phyloP scores from a whole-genome alignment of 2,329 filamentous ascomycete species.

The Calonectria pseudoreteaudii region DNA sequence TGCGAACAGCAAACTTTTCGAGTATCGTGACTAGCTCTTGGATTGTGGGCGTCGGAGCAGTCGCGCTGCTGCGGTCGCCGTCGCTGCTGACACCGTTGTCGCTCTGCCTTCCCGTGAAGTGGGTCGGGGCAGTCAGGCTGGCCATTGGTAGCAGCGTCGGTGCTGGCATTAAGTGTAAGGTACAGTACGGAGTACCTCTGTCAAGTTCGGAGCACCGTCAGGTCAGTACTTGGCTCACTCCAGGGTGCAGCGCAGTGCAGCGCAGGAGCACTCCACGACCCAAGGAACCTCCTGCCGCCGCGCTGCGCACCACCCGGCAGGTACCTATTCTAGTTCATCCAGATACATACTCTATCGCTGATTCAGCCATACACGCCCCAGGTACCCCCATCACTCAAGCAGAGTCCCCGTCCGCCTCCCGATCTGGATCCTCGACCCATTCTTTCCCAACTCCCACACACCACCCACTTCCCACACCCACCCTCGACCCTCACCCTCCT shows the following conservation, averaged over 20 bases:
- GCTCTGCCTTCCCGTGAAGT: slow-evolving; percentile 23
- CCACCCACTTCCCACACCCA: slow-evolving; percentile 35
- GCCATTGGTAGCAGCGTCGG: slow-evolving; percentile 20
- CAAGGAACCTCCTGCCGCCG: slow-evolving; percentile 40
- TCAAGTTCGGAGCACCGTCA: slow-evolving; percentile 25
- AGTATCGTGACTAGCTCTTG: background rate
- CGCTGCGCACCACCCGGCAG: slow-evolving; percentile 12
- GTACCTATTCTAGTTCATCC: background rate
- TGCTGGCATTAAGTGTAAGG: slow-evolving; percentile 20
- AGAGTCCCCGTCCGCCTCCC: slow-evolving; percentile 39
- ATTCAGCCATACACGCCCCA: background rate
- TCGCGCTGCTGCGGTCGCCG: slow-evolving; percentile 5
- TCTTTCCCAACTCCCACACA: slow-evolving; percentile 43
- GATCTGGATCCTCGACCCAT: slow-evolving; percentile 46
- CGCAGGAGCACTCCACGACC: slow-evolving; percentile 28
- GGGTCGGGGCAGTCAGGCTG: slow-evolving; percentile 19
- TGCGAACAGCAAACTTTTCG: background rate
- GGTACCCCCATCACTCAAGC: slow-evolving; percentile 1
- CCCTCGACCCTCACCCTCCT: slow-evolving; percentile 34
- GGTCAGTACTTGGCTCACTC: slow-evolving; percentile 36
- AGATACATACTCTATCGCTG: background rate
- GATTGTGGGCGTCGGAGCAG: background rate
- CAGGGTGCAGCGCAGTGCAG: slow-evolving; percentile 15
- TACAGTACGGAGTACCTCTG: background rate
- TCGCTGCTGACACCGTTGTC: slow-evolving; percentile 15